A percentile compares a stretch with the other conserved stretches of the same genome.
These are phyloP conservation scores for Talaromyces sp. DNA, from an alignment of 2,329 filamentous ascomycete species.

Conservation along the genomic window DNA sequence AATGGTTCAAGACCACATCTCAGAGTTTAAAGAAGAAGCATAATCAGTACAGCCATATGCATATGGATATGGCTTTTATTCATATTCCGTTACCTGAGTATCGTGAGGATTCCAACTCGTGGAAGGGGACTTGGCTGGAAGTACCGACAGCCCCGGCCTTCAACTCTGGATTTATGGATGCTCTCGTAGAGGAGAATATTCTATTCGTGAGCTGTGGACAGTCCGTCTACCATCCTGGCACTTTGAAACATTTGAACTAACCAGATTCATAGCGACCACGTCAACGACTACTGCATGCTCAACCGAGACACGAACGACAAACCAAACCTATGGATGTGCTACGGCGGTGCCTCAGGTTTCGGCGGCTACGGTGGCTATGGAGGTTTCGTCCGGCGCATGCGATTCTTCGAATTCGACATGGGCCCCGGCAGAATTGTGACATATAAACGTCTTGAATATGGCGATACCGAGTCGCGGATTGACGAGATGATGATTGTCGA, in stretches of 20 bases:
- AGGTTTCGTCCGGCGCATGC: constrained; percentile 75
- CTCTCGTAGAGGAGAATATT: constrained; percentile 79
- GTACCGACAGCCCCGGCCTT: constrained; percentile 80
- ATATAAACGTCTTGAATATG: constrained; percentile 82
- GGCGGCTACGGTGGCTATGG: constrained; percentile 93
- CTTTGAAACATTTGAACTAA: neutral
- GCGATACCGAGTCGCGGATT: constrained; percentile 50
- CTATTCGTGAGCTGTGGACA: constrained; percentile 89
- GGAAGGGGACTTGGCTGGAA: constrained; percentile 74
- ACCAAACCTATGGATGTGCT: constrained; percentile 93
- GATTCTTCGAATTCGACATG: constrained; percentile 90
- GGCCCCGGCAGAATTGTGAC: constrained; percentile 84
- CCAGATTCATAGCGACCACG: constrained; percentile 67
- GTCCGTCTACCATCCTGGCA: constrained; percentile 49
- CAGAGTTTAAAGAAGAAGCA: constrained; percentile 72
- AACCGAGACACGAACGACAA: constrained; percentile 53
- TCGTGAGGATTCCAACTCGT: constrained; percentile 53
- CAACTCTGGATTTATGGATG: constrained; percentile 91
- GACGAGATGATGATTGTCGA: constrained; percentile 63
- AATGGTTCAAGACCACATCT: constrained; percentile 85
- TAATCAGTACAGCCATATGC: constrained; percentile 80
- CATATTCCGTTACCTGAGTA: constrained; percentile 97
- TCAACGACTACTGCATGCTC: constrained; percentile 92
- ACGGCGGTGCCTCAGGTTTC: constrained; percentile 86
- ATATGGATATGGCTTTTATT: constrained; percentile 95